Conservation (phyloP, 139 green algal species). For the Chlorella ohadii region DNA sequence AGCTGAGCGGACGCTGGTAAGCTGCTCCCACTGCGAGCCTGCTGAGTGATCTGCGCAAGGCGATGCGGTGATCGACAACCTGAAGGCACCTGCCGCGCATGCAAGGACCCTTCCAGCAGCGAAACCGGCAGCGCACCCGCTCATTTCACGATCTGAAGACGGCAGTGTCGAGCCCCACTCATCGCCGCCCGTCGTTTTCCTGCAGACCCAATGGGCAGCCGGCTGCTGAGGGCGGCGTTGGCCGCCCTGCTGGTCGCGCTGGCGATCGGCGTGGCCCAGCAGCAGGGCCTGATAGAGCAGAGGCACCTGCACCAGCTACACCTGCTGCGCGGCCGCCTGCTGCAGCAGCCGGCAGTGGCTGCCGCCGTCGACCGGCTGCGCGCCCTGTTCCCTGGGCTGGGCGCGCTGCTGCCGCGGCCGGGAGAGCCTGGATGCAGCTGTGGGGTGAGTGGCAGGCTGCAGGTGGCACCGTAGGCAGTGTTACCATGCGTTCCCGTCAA, state of each 20-base stretch:
- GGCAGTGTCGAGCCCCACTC: too few relatives aligned
- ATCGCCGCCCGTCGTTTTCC: neutral
- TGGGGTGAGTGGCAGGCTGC: conserved; percentile 1
- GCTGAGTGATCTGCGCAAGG: neutral
- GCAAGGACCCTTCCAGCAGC: too few relatives aligned
- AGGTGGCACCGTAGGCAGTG: too few relatives aligned
- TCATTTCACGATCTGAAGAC: too few relatives aligned
- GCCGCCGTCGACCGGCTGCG: neutral
- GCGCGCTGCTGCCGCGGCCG: neutral
- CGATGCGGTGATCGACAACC: too few relatives aligned
- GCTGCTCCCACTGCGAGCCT: too few relatives aligned
- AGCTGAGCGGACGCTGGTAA: too few relatives aligned
- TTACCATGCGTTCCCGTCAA: neutral
- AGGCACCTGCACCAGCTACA: neutral
- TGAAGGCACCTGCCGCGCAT: too few relatives aligned
- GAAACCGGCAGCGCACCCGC: too few relatives aligned
- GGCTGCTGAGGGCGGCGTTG: neutral
- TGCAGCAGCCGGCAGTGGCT: conserved; percentile 1
- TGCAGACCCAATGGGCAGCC: neutral
- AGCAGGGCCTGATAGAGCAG: neutral
- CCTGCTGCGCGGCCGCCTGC: neutral
- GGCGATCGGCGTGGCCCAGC: neutral
- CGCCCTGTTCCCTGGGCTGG: neutral
- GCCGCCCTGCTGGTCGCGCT: neutral
- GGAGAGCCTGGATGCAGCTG: neutral